A percentile compares a stretch with the other conserved stretches of the same genome.
Conservation (phyloP, 2,329 filamentous ascomycete species). For the Apiospora saccharicola region DNA sequence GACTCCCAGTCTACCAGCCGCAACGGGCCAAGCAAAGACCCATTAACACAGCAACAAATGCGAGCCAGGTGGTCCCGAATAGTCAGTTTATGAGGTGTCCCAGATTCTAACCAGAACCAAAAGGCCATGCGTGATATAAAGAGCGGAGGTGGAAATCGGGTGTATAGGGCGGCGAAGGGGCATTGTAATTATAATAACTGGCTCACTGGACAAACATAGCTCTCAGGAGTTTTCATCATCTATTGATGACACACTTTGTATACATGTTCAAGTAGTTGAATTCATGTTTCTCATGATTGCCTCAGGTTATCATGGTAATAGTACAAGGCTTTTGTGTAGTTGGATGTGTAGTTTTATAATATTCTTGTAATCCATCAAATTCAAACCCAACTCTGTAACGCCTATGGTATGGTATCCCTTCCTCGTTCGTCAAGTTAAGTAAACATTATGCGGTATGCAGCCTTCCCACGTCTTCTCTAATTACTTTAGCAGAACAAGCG, state of each 20-base stretch:
- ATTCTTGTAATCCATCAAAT: neutral
- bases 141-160: neutral
- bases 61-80: too few relatives aligned
- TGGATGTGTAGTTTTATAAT: neutral
- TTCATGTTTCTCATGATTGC: neutral
- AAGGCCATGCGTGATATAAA: neutral
- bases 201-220: neutral
- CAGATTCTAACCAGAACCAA: too few relatives aligned
- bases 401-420: neutral
- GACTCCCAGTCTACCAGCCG: too few relatives aligned
- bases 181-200: neutral
- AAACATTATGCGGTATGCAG: slow-evolving; percentile 9
- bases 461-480: slow-evolving; percentile 7
- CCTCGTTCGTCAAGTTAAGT: neutral
- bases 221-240: neutral
- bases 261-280: neutral
- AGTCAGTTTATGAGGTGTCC: too few relatives aligned
- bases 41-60: too few relatives aligned
- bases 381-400: neutral
- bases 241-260: neutral
- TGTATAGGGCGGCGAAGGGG: fast-evolving
- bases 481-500: slow-evolving; percentile 1
- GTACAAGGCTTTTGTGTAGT: neutral
- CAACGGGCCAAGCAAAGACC: too few relatives aligned
- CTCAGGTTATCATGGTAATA: neutral